Conservation (phyloP, 257 asterid genomes). For the Salvia hispanica region DNA sequence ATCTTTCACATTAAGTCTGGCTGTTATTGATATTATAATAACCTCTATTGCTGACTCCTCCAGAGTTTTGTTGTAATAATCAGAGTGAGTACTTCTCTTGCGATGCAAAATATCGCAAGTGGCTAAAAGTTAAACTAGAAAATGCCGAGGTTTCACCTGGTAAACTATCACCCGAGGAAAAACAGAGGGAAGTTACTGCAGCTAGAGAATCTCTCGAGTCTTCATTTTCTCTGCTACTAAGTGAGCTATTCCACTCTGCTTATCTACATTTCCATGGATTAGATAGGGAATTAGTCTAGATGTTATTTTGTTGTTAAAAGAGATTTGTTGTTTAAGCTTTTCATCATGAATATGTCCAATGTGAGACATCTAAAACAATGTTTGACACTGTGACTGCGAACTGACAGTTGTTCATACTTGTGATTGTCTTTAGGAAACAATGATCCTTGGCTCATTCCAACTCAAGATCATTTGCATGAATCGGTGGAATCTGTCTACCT, state of each 20-base stretch:
- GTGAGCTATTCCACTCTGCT: slow-evolving; percentile 53
- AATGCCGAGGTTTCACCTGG: slow-evolving; percentile 63
- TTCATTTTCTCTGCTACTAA: slow-evolving; percentile 59
- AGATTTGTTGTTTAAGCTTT: slow-evolving; percentile 14
- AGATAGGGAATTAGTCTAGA: neutral
- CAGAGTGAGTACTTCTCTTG: slow-evolving; percentile 96
- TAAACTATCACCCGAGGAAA: slow-evolving; percentile 85
- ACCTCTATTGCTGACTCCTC: slow-evolving; percentile 32
- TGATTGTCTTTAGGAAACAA: slow-evolving; percentile 54
- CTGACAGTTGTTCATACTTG: slow-evolving; percentile 18
- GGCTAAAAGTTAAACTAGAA: slow-evolving; percentile 77
- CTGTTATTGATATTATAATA: slow-evolving; percentile 24
- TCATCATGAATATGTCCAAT: neutral
- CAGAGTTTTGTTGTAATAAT: slow-evolving; percentile 29
- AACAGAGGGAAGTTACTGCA: slow-evolving; percentile 61
- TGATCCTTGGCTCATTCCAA: slow-evolving; percentile 78
- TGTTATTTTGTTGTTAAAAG: neutral
- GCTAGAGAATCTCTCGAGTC: slow-evolving; percentile 74
- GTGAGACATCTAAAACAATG: slow-evolving; percentile 13
- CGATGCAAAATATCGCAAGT: slow-evolving; percentile 89
- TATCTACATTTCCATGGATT: slow-evolving; percentile 11
- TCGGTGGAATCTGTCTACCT: slow-evolving; percentile 64
- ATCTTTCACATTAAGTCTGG: slow-evolving; percentile 30
- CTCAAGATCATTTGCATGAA: slow-evolving; percentile 70
- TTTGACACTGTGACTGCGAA: neutral